Percentiles rank a stretch among this genome's conserved stretches.
phyloP scores from a whole-genome alignment of 2,329 filamentous ascomycete genomes.

The Penicillium sumatraense region DNA sequence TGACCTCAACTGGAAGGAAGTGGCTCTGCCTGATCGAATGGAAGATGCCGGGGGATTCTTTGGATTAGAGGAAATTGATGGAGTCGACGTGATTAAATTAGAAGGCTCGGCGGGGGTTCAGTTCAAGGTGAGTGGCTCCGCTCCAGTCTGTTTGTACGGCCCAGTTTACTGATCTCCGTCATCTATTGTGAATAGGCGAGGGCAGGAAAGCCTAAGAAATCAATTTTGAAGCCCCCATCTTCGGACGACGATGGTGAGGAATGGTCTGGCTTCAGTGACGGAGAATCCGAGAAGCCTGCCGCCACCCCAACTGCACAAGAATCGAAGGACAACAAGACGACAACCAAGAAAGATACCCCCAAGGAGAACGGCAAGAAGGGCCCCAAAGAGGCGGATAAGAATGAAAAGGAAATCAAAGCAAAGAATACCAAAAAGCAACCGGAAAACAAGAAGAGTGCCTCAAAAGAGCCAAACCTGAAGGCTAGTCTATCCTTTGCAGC shows the following conservation, averaged over 20 bases:
- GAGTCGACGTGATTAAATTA: slow-evolving; percentile 77
- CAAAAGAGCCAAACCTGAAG: slow-evolving; percentile 40
- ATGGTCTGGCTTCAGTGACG: slow-evolving; percentile 69
- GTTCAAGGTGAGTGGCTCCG: slow-evolving; percentile 41
- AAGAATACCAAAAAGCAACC: slow-evolving; percentile 20
- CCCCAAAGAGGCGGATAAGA: slow-evolving; percentile 29
- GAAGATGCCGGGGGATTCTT: slow-evolving; percentile 94
- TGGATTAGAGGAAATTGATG: slow-evolving; percentile 87
- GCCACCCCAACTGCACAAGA: slow-evolving; percentile 17
- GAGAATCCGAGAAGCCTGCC: slow-evolving; percentile 34
- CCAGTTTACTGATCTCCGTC: slow-evolving; percentile 4
- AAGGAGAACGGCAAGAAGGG: slow-evolving; percentile 18
- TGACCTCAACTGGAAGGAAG: slow-evolving; percentile 65
- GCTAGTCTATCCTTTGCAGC: slow-evolving; percentile 42
- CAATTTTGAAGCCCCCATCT: slow-evolving; percentile 30
- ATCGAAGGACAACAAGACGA: slow-evolving; percentile 27
- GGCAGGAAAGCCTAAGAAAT: slow-evolving; percentile 39
- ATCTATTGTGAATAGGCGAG: slow-evolving; percentile 32
- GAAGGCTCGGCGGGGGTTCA: slow-evolving; percentile 57
- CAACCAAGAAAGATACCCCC: slow-evolving; percentile 12
- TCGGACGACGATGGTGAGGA: slow-evolving; percentile 55
- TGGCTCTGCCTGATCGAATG: slow-evolving; percentile 73
- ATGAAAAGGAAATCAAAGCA: slow-evolving; percentile 11
- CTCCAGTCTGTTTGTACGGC: neutral
- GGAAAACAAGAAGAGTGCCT: slow-evolving; percentile 32